Conservation (phyloP, 768 basidiomycete species). For the Lentinula sp. region DNA sequence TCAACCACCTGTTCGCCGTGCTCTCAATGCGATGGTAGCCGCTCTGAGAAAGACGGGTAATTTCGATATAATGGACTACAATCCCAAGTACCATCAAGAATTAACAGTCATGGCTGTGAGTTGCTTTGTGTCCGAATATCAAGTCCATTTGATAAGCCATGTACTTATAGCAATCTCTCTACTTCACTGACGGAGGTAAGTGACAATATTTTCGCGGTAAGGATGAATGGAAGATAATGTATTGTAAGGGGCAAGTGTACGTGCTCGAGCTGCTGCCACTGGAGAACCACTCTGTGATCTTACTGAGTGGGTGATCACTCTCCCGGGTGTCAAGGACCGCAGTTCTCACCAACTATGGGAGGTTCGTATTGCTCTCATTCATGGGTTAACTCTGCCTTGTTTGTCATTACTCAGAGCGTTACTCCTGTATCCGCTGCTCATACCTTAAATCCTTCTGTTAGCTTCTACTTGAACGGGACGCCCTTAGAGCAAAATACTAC, state of each 20-base stretch:
- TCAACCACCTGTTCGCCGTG: constrained; percentile 34
- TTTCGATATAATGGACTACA: constrained; percentile 30
- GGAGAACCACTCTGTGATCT: constrained; percentile 2
- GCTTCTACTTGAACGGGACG: constrained; percentile 19
- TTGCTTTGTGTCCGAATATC: neutral
- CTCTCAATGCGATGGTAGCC: constrained; percentile 27
- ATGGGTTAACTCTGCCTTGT: neutral
- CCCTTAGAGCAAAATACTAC: constrained; percentile 25
- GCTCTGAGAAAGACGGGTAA: constrained; percentile 25
- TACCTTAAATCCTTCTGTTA: constrained; percentile 15
- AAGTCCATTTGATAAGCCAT: neutral
- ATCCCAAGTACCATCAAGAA: constrained; percentile 26
- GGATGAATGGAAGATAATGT: neutral
- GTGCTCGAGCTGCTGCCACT: neutral
- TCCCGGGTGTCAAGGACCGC: constrained; percentile 18
- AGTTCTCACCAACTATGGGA: constrained; percentile 20
- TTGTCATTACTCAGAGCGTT: constrained; percentile 5
- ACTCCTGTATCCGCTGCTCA: constrained; percentile 1
- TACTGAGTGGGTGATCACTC: constrained; percentile 28
- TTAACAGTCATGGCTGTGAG: constrained; percentile 27
- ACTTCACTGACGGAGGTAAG: constrained; percentile 31
- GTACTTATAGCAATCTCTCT: constrained; percentile 24
- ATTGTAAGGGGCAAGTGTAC: constrained; percentile 1
- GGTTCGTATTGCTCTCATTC: constrained; percentile 11
- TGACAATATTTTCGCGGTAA: neutral